Percentiles rank a stretch among this genome's conserved stretches.
Conservation (phyloP, 768 basidiomycete genomes). For the Amyloporia xantha region DNA sequence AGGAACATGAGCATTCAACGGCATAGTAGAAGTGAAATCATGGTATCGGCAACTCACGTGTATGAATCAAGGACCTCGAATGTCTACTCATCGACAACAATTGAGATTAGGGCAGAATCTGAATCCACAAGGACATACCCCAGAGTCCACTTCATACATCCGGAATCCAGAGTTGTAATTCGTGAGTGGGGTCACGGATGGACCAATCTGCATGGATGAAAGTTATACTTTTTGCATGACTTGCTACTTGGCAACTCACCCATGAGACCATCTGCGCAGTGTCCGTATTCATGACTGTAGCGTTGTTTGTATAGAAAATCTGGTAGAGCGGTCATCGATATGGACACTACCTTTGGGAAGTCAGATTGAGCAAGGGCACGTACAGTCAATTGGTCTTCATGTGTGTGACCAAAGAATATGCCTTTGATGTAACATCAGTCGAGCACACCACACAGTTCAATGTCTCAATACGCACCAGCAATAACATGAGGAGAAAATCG, state of each 20-base stretch:
- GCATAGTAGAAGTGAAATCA: not conserved
- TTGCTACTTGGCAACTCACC: constrained; percentile 24
- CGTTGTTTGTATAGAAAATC: constrained; percentile 73
- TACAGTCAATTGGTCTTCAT: constrained; percentile 66
- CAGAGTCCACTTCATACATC: constrained; percentile 65
- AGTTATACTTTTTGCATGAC: constrained; percentile 11
- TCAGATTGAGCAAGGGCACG: constrained; percentile 33
- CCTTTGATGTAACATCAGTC: constrained; percentile 28
- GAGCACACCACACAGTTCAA: not conserved
- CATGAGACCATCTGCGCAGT: constrained; percentile 50
- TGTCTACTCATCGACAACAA: constrained; percentile 36
- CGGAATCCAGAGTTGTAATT: constrained; percentile 75
- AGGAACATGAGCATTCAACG: too few species aligned
- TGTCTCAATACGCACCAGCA: constrained; percentile 42
- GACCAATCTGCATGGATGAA: constrained; percentile 43
- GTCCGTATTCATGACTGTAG: constrained; percentile 45
- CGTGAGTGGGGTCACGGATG: constrained; percentile 62
- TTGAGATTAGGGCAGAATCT: not conserved
- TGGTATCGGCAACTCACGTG: constrained; percentile 66
- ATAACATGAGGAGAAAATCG: constrained; percentile 76
- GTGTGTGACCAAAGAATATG: constrained; percentile 73
- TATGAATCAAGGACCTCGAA: constrained; percentile 75
- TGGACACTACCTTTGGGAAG: too few species aligned
- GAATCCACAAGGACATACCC: constrained; percentile 41
- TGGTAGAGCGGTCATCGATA: constrained; percentile 15